phyloP scores from a whole-genome alignment of 805 yeast species.

The Cyberlindnera suaveolens region DNA sequence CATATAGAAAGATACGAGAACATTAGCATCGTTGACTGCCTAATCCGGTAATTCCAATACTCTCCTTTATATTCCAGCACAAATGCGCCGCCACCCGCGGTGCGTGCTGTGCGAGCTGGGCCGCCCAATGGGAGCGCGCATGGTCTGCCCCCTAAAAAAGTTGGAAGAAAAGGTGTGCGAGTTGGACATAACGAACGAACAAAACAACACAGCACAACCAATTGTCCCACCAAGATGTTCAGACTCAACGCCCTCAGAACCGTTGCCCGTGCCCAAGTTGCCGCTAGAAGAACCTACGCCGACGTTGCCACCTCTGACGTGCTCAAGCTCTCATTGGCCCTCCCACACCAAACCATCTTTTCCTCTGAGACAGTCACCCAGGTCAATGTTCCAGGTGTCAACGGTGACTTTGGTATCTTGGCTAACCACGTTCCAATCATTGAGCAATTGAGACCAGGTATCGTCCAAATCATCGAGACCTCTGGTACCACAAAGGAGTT shows the following conservation, averaged over 20 bases:
- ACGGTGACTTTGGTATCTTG: constrained; percentile 94
- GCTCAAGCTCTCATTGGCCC: constrained; percentile 81
- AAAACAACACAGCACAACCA: background rate
- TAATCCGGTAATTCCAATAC: background rate
- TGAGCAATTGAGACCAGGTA: constrained; percentile 94
- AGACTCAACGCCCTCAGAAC: constrained; percentile 23
- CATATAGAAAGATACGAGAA: background rate
- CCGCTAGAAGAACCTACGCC: constrained; percentile 82
- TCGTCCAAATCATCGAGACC: constrained; percentile 83
- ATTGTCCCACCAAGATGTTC: constrained; percentile 18
- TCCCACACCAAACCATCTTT: constrained; percentile 75
- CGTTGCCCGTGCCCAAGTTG: constrained; percentile 36
- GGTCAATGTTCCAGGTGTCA: constrained; percentile 92
- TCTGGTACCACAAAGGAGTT: constrained; percentile 67
- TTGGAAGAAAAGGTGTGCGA: background rate
- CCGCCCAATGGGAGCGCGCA: constrained; percentile 2
- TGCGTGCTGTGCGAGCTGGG: background rate
- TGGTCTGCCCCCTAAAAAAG: background rate
- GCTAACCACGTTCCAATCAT: constrained; percentile 97
- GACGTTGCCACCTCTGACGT: constrained; percentile 70
- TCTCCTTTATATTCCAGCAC: background rate
- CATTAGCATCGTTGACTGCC: background rate
- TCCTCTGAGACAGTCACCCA: constrained; percentile 46
- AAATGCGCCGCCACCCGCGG: background rate
- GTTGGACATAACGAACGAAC: background rate